Percentiles rank a stretch among this genome's conserved stretches.
Evolutionary conservation across 106 monocot species (phyloP).

Genomic region (Xerophyta viscosa): DNA sequence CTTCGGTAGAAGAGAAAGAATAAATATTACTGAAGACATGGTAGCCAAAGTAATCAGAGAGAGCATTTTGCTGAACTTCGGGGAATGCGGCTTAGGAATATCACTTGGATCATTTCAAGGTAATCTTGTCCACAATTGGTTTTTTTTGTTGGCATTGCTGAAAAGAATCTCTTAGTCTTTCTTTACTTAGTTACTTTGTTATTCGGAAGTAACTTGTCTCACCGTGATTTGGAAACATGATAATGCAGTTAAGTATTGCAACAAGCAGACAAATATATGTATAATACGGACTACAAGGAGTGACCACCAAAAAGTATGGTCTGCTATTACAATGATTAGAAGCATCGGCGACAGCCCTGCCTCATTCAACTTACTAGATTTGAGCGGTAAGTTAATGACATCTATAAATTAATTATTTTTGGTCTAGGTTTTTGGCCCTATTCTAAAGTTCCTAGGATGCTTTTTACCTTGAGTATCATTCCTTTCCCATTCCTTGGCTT

Average conservation of each 20-base stretch:
- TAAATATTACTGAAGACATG: constrained; percentile 49
- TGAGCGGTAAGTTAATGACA: constrained; percentile 29
- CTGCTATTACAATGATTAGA: constrained; percentile 80
- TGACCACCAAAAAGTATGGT: constrained; percentile 76
- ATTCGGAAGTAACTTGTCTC: too few species aligned
- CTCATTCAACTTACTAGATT: constrained; percentile 39
- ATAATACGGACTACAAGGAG: constrained; percentile 63
- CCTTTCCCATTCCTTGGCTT: too few species aligned
- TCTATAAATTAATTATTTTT: neutral
- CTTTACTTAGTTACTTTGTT: too few species aligned
- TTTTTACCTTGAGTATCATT: too few species aligned
- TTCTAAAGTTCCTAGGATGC: too few species aligned
- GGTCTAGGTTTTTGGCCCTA: neutral
- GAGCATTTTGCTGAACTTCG: constrained; percentile 71
- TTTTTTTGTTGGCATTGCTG: too few species aligned
- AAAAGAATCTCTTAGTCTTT: too few species aligned
- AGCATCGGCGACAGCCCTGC: constrained; percentile 63
- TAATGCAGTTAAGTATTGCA: constrained; percentile 86
- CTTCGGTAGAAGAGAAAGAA: constrained; percentile 27
- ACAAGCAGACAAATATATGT: constrained; percentile 61
- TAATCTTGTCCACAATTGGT: constrained; percentile 7
- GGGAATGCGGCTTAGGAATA: constrained; percentile 76
- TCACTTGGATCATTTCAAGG: constrained; percentile 83
- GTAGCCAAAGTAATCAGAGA: constrained; percentile 75
- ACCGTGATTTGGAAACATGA: too few species aligned